These are phyloP conservation scores for Boletus fagicola DNA, from an alignment of 768 basidiomycete species.

Conservation along the genomic window DNA sequence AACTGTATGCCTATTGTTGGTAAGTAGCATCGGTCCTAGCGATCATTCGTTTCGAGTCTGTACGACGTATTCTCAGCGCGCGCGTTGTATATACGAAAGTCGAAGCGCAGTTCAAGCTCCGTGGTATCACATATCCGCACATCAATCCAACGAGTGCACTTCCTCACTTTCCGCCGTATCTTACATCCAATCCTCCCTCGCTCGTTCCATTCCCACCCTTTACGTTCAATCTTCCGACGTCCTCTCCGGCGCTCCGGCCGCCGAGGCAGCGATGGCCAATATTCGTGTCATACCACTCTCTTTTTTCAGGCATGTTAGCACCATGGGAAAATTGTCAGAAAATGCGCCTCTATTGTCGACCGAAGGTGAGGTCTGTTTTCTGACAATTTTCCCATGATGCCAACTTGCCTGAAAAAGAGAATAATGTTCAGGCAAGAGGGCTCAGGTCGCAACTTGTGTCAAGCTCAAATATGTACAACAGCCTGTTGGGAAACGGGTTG, in stretches of 20 bases:
- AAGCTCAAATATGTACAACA: slow-evolving; percentile 90
- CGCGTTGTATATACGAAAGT: slow-evolving; percentile 89
- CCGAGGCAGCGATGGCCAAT: slow-evolving; percentile 90
- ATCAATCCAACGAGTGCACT: slow-evolving; percentile 57
- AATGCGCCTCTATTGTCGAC: too few relatives aligned
- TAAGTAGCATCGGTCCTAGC: slow-evolving; percentile 31
- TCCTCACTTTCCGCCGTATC: slow-evolving; percentile 45
- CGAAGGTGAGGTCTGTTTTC: too few relatives aligned
- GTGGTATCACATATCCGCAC: slow-evolving; percentile 73
- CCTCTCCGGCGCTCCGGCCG: slow-evolving; percentile 78
- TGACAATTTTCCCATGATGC: too few relatives aligned
- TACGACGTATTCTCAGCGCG: slow-evolving; percentile 48
- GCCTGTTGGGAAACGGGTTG: slow-evolving; percentile 69
- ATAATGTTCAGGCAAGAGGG: slow-evolving; percentile 89
- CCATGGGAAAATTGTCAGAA: too few relatives aligned
- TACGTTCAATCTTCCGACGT: slow-evolving; percentile 82
- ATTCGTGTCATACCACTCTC: slow-evolving; percentile 85
- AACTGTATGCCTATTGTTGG: slow-evolving; percentile 89
- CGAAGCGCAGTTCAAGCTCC: slow-evolving; percentile 81
- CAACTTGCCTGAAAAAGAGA: too few relatives aligned
- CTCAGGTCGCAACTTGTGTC: slow-evolving; percentile 83
- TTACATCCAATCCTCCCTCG: slow-evolving; percentile 68
- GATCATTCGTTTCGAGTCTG: background rate
- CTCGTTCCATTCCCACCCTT: slow-evolving; percentile 76
- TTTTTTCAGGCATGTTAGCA: too few relatives aligned